Conservation (phyloP, 1,284 basidiomycete genomes). For the Inonotus hispidus region DNA sequence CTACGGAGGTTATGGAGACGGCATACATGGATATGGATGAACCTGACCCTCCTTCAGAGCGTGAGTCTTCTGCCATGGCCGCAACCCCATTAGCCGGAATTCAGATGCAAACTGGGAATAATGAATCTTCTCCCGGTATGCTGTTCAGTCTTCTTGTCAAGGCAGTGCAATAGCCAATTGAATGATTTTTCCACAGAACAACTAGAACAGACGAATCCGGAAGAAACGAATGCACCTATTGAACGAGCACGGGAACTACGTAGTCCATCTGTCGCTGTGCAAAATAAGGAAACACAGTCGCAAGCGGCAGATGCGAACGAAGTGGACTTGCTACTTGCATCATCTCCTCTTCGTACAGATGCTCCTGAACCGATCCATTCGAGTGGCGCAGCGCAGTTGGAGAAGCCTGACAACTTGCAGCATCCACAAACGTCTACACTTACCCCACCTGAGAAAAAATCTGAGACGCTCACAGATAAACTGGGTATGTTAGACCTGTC, state of each 20-base stretch:
- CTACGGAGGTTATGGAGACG: background rate
- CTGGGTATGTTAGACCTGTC: background rate
- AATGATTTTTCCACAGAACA: background rate
- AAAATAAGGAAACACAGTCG: background rate
- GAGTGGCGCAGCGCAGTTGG: background rate
- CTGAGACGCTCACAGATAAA: background rate
- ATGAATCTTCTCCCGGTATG: background rate
- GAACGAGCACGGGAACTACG: background rate
- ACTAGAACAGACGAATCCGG: background rate
- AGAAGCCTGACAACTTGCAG: background rate
- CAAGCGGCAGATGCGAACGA: constrained; percentile 4
- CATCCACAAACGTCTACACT: background rate
- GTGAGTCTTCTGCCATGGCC: background rate
- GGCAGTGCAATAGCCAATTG: background rate
- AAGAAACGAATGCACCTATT: background rate
- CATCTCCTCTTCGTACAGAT: background rate
- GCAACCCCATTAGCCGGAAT: background rate
- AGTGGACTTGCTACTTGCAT: constrained; percentile 1
- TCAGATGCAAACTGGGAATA: background rate
- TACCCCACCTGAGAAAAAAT: background rate
- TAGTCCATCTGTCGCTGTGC: background rate
- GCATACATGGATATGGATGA: background rate
- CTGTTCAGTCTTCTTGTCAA: background rate
- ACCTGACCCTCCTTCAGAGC: background rate
- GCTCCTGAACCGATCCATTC: background rate